A percentile compares a stretch with the other conserved stretches of the same genome.
Evolutionary conservation across 176 grass and related monocot genomes (phyloP).

Genomic region (Triticum turgidum): DNA sequence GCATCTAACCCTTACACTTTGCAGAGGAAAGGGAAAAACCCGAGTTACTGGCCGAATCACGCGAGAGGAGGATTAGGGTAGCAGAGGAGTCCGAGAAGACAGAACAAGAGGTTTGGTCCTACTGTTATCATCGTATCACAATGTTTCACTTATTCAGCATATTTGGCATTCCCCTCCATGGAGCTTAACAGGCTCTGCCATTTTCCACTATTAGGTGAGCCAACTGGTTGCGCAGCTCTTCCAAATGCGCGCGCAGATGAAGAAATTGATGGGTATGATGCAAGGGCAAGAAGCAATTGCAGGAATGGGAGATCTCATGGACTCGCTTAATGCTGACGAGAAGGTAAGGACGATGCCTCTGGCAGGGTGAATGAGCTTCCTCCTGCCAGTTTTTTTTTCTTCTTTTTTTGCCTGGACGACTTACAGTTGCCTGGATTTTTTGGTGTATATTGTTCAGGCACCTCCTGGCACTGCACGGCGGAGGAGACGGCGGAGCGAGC

Average conservation of each 20-base stretch:
- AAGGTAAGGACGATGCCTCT: constrained; percentile 19
- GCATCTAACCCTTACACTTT: constrained; percentile 1
- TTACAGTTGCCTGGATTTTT: background rate
- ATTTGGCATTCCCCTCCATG: background rate
- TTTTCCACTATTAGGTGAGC: constrained; percentile 59
- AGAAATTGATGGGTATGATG: constrained; percentile 49
- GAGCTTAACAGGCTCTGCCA: background rate
- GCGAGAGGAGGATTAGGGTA: constrained; percentile 51
- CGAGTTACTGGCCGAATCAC: constrained; percentile 78
- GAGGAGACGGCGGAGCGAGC: constrained; percentile 30
- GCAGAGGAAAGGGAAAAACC: constrained; percentile 81
- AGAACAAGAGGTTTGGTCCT: constrained; percentile 30
- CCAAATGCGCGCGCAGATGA: constrained; percentile 83
- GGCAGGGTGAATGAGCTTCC: background rate
- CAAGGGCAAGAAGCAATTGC: constrained; percentile 52
- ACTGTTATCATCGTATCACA: background rate
- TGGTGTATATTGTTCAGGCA: constrained; percentile 34
- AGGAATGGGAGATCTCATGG: constrained; percentile 46
- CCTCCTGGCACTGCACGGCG: constrained; percentile 50
- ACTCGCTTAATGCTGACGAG: constrained; percentile 45
- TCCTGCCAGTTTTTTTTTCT: background rate
- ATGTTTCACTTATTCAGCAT: background rate
- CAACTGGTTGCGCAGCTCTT: constrained; percentile 91
- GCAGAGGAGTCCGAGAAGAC: constrained; percentile 28
- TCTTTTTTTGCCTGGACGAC: background rate